Evolutionary conservation across 345 rosid species (phyloP).

Genomic region (Atalantia buxifolia): DNA sequence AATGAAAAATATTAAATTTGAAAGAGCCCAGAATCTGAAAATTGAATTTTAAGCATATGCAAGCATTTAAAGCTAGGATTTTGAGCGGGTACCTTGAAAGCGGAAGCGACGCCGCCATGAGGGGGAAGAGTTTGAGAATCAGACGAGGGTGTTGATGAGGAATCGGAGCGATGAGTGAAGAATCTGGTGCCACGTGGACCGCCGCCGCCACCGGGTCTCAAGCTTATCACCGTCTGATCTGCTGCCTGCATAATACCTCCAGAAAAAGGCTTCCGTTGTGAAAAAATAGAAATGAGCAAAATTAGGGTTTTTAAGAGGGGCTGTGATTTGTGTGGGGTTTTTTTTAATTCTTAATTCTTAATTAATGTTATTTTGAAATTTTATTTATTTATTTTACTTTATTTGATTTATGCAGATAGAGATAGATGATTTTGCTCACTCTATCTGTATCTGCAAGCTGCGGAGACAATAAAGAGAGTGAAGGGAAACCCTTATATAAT

Average conservation of each 20-base stretch:
- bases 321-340: background rate
- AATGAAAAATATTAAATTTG: background rate
- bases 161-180: slow-evolving; percentile 18
- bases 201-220: slow-evolving; percentile 32
- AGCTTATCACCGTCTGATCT: slow-evolving; percentile 35
- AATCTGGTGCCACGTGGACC: slow-evolving; percentile 18
- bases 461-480: background rate
- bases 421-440: background rate
- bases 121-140: slow-evolving; percentile 8
- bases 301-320: background rate
- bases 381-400: background rate
- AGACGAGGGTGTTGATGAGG: slow-evolving; percentile 2
- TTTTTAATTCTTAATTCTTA: background rate
- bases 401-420: background rate
- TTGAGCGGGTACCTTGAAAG: slow-evolving; percentile 7
- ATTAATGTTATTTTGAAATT: background rate
- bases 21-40: background rate
- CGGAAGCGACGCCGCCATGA: slow-evolving; percentile 1
- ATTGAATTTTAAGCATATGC: background rate
- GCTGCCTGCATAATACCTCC: slow-evolving; percentile 20
- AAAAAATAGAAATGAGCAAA: background rate
- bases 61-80: background rate
- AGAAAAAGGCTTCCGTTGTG: background rate
- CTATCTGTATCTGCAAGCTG: background rate
- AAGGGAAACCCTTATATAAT: too few relatives aligned